A percentile compares a stretch with the other conserved stretches of the same genome.
Evolutionary conservation across 2,329 filamentous ascomycete genomes (phyloP).

Genomic region (Talaromyces sp.): DNA sequence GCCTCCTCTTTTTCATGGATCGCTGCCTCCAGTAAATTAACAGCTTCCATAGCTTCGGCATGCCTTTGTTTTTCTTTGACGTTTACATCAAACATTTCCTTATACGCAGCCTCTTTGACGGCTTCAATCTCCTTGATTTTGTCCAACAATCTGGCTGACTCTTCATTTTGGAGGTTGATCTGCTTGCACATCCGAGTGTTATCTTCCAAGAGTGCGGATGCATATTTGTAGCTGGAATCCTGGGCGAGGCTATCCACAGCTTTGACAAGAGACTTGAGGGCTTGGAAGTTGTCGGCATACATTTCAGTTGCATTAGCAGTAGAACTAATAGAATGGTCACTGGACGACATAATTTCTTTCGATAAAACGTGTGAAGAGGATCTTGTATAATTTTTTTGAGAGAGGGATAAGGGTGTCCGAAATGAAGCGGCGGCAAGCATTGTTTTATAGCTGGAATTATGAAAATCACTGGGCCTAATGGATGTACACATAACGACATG

Average conservation of each 20-base stretch:
- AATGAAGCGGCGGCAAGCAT: too few species aligned
- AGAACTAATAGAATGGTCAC: too few species aligned
- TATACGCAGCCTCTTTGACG: not conserved
- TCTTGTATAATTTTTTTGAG: too few species aligned
- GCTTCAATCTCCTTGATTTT: conserved; percentile 1
- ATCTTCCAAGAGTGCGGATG: not conserved
- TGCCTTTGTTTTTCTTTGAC: not conserved
- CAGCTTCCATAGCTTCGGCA: not conserved
- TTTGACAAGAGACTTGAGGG: not conserved
- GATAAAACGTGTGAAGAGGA: too few species aligned
- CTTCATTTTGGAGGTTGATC: not conserved
- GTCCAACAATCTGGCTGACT: not conserved
- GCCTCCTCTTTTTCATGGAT: not conserved
- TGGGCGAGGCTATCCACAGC: not conserved
- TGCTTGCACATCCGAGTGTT: not conserved
- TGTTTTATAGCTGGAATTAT: too few species aligned
- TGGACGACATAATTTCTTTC: too few species aligned
- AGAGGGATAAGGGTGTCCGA: too few species aligned
- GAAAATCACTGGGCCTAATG: too few species aligned
- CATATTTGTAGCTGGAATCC: conserved; percentile 1
- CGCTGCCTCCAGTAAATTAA: not conserved
- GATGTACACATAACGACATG: too few species aligned
- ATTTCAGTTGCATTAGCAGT: not conserved
- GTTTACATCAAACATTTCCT: conserved; percentile 2
- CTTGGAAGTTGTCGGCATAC: not conserved